Evolutionary conservation across 73 alveolate species (phyloP), one percentile per base, ranked within the genome.

Genomic region (Paramecium primaurelia): DNA sequence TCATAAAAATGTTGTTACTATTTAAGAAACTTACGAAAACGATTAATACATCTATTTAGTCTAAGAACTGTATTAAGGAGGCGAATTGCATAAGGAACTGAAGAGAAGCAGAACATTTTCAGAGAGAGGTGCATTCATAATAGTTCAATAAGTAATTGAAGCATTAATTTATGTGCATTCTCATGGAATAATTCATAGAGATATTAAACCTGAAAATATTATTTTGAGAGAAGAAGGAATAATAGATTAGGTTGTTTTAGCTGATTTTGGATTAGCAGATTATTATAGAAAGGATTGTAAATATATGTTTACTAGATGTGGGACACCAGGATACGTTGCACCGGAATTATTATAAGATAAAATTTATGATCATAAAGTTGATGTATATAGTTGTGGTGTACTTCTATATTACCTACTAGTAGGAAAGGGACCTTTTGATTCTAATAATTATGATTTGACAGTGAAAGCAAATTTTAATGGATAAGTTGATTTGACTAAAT

Each of bases 201-300:
- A 97, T 83, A 86, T 97, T 3, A 97, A 97, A 73, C 99, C 98
- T 5, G 98, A 97, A 92, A 97, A 97, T 92, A 93, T 97, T 16
- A 88, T 97, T 73, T 77, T 97, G 9, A 94, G 83, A 58, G 26
- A 59, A 68, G 59, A 96, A 38, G 96, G 97, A n/a, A 92, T 86
- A 44, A 77, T 95, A 25, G 96, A 96, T 92, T 59, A 80, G 14
- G 4, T 97, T 34, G 96, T 96, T 18, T n/a, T 86, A n/a, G 93
- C 88, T 9, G 99, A 97, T 96, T 97, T 97, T 86, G 99, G 99
- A 11, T 95, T 96, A 71, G 93, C 98, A 80, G 96, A 96, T 77
- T 86, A 93, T 30, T 86, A 77, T 20, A 92, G 91, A 32, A 45
- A 92, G n/a, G 88, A 73, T 38, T 14, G 89, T 22, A 88, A 71